Conservation (phyloP, 495 filamentous ascomycete genomes). For the Lentithecium fluviatile region DNA sequence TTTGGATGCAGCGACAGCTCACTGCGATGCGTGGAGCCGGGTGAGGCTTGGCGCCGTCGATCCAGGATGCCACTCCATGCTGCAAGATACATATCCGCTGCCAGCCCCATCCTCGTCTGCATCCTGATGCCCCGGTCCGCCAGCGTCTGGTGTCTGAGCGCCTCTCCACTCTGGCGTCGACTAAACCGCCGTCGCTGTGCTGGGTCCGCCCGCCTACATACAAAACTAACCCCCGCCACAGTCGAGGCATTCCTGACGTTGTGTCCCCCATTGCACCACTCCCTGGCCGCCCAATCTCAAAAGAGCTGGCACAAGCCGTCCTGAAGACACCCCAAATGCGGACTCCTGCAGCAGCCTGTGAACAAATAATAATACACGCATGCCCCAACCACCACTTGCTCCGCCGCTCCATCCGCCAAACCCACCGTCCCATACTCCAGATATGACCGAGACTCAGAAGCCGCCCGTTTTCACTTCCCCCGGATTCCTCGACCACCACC, state of each 20-base stretch:
- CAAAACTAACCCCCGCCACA: constrained; percentile 33
- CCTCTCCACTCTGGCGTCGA: constrained; percentile 20
- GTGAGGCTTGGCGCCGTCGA: background rate
- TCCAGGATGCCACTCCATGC: background rate
- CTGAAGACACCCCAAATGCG: constrained; percentile 28
- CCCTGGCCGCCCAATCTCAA: constrained; percentile 22
- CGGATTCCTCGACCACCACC: constrained; percentile 29
- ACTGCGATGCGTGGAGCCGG: background rate
- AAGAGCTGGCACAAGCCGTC: constrained; percentile 25
- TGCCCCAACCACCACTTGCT: constrained; percentile 41
- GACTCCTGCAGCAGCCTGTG: constrained; percentile 34
- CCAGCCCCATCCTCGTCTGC: constrained; percentile 1
- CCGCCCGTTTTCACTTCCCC: constrained; percentile 36
- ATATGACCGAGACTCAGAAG: constrained; percentile 43
- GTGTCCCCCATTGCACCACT: constrained; percentile 34
- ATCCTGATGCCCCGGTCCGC: background rate
- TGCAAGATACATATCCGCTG: background rate
- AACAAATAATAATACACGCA: constrained; percentile 41
- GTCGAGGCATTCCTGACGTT: constrained; percentile 33
- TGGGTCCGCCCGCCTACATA: constrained; percentile 22
- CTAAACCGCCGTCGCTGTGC: constrained; percentile 4
- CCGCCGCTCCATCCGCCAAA: constrained; percentile 38
- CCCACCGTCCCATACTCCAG: constrained; percentile 18
- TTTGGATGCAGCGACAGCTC: background rate
- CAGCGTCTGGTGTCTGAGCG: background rate